A percentile compares a stretch with the other conserved stretches of the same genome.
Conservation (phyloP, 768 basidiomycete genomes). For the Pulveroboletus sp. region DNA sequence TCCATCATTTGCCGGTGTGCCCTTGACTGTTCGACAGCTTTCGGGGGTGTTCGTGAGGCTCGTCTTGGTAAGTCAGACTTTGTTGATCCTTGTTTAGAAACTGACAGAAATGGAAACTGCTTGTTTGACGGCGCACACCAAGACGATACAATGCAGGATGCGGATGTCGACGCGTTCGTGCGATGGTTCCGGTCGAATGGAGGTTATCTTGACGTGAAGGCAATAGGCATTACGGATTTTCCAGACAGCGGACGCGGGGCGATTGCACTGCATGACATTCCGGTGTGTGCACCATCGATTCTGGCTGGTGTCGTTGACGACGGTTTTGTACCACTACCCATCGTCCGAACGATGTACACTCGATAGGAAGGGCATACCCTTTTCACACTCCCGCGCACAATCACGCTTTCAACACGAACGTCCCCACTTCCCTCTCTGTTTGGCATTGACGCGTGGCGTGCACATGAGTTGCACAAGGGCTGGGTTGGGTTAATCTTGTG, state of each 20-base stretch:
- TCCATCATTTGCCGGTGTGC: not conserved
- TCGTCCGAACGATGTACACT: not conserved
- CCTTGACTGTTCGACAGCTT: not conserved
- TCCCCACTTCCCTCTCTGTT: constrained; percentile 59
- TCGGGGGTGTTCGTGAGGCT: constrained; percentile 7
- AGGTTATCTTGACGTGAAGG: constrained; percentile 44
- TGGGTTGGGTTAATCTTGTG: constrained; percentile 89
- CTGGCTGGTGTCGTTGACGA: not conserved
- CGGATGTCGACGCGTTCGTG: constrained; percentile 35
- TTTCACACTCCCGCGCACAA: constrained; percentile 73
- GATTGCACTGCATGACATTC: constrained; percentile 67
- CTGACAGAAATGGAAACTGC: not conserved
- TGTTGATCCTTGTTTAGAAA: constrained; percentile 7
- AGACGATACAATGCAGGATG: constrained; percentile 5
- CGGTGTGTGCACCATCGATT: constrained; percentile 39
- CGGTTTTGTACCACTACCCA: not conserved
- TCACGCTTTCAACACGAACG: constrained; percentile 77
- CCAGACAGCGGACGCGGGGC: constrained; percentile 66
- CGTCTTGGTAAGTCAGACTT: not conserved
- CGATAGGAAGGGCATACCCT: constrained; percentile 66
- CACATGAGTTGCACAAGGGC: constrained; percentile 53
- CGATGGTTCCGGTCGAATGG: constrained; percentile 55
- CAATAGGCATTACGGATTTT: constrained; percentile 43
- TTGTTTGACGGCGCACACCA: too few species aligned
- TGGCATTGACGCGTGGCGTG: constrained; percentile 61